Evolutionary conservation across 1,139 yeast genomes (phyloP), one percentile per base, ranked within the genome.

Genomic region (Kurtzmaniella quercitrusa): DNA sequence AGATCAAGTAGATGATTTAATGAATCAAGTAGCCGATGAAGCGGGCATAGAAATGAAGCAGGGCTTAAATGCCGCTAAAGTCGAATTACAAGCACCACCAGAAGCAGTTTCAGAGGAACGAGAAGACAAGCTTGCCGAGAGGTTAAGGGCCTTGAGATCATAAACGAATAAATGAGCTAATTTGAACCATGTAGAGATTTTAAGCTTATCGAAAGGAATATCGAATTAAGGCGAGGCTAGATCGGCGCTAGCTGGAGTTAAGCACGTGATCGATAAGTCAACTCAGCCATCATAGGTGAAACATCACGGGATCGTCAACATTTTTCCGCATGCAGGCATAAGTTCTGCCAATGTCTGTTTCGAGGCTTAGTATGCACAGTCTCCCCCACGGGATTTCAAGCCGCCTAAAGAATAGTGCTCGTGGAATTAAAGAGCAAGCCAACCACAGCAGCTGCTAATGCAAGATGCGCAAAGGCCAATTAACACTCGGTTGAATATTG

Each of bases 21-120:
- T 94, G 87, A 89, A 76, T 57, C 91, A 88, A 63, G 93, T 94
- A 28, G 98, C 98, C 0, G 99, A 94, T 60, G 98, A 93, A 61
- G 97, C 97, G 1, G 98, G 98, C 2, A 71, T 94, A 39, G 98
- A 94, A 60, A 74, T 93, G 72, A 84, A 84, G 55, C 98, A 91
- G 51, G 85, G 87, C 33, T 68, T 84, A 59, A 74, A 75, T 56
- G 86, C 78, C 45, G 70, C 78, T 18, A 71, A 76, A 47, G 77
- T 73, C 3, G 77, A 71, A 35, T 62, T 72, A 20, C 51, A 60
- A 20, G 60, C 66, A 18, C 65, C 75, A 14, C 74, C 76, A 1
- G 53, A 59, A 17, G 52, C 59, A 18, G 65, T 71, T 39, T 60
- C 69, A 36, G 95, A 86, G 49, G 94, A 84, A 50, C 88, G 85